phyloP scores from a whole-genome alignment of 345 rosid genomes.

The Linum usitatissimum region DNA sequence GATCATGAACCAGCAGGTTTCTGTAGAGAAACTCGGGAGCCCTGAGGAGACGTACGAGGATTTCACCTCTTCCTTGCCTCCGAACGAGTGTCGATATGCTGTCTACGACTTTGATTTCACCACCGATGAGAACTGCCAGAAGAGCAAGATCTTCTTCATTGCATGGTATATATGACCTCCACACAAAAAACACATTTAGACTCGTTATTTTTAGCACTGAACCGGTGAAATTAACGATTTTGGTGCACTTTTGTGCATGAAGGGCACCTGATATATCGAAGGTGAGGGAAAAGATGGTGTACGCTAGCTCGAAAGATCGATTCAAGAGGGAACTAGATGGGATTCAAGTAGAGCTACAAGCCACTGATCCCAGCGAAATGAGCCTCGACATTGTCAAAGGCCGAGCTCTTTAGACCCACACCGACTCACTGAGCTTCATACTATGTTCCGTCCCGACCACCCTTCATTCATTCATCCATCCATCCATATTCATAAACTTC shows the following conservation, averaged over 20 bases:
- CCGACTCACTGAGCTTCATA: neutral
- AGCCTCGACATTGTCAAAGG: slow-evolving; percentile 72
- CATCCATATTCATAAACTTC: neutral
- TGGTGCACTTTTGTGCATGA: too few species aligned
- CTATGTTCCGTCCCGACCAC: neutral
- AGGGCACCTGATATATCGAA: slow-evolving; percentile 84
- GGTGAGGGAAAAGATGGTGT: slow-evolving; percentile 88
- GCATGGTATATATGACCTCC: slow-evolving; percentile 53
- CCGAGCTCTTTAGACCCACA: slow-evolving; percentile 50
- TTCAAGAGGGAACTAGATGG: slow-evolving; percentile 96
- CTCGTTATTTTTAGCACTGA: neutral
- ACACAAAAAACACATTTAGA: neutral
- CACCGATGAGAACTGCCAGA: slow-evolving; percentile 85
- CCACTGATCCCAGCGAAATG: slow-evolving; percentile 99
- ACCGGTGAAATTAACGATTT: neutral
- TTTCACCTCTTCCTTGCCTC: slow-evolving; percentile 60
- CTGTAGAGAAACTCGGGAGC: slow-evolving; percentile 67
- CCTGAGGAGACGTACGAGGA: slow-evolving; percentile 66
- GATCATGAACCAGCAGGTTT: slow-evolving; percentile 73
- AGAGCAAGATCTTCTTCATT: slow-evolving; percentile 94
- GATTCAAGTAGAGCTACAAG: slow-evolving; percentile 89
- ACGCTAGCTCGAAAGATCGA: slow-evolving; percentile 91
- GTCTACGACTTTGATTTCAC: slow-evolving; percentile 83
- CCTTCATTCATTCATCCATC: neutral
- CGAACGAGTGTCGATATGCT: slow-evolving; percentile 85